Evolutionary conservation across 495 filamentous ascomycete species (phyloP), one percentile per base, ranked within the genome.

Genomic region (Delitschia confertaspora): DNA sequence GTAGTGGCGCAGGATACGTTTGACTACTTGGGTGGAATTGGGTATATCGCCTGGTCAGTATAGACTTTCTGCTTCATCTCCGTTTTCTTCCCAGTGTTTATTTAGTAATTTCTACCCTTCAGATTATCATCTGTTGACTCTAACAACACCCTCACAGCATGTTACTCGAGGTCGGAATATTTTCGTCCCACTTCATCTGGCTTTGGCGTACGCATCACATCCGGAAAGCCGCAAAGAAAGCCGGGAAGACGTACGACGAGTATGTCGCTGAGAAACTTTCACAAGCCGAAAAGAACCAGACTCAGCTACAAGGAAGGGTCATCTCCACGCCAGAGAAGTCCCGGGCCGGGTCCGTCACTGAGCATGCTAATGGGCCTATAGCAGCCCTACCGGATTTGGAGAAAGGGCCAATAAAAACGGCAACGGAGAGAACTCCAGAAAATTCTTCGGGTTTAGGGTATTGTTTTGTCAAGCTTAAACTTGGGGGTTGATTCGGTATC

Each of bases 1-100:
- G 6, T 88, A 8, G 78, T 77, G 74, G 65, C 21, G 68, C 82
- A 88, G 54, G 68, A 78, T 13, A 74, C 69, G 0, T 86, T 86
- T 51, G 83, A 88, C 56, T 60, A 78, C 7, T 58, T 85, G 0
- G 83, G 79, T 3, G 81, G 82, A 2, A 68, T 78, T 0, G 65
- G 83, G 42, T 87, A 85, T 53, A 78, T 84, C 30, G 52, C 80
- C 3, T 78, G 77, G 75, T 81, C 64, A 65, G 53, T 46, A n/a
- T n/a, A n/a, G n/a, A 29, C 7, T 13, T 7, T 29, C 26, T 29
- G 26, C n/a, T 45, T 14, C 2, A 44, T 0, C 19, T 35, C 29
- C 18, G 10, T 22, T 6, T 6, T 4, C 13, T 40, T 13, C 2
- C 24, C 18, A 16, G 24, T n/a, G 18, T 22, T 2, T 6, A 10